Evolutionary conservation across 1,139 yeast species (phyloP).

Genomic region (Taphrina pruni): DNA sequence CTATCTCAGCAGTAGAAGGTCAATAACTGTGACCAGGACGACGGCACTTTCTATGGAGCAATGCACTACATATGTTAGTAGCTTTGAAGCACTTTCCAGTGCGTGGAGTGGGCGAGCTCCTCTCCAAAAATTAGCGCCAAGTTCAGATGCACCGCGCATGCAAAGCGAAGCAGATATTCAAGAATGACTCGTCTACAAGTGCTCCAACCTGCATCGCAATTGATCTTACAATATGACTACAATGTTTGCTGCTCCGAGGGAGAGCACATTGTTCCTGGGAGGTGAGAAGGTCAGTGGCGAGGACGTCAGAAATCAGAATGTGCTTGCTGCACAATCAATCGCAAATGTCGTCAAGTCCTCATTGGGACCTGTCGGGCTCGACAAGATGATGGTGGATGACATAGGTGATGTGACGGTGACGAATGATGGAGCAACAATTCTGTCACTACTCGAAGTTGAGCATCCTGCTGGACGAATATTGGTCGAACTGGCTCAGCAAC

Average conservation of each 20-base stretch:
- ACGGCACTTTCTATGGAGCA: no score
- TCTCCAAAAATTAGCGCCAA: conserved; percentile 19
- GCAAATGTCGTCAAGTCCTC: conserved; percentile 98
- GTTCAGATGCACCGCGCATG: conserved; percentile 9
- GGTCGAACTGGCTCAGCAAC: conserved; percentile 97
- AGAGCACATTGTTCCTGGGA: conserved; percentile 58
- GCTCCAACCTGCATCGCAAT: no score
- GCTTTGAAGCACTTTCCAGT: conserved; percentile 7
- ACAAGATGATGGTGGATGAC: conserved; percentile 98
- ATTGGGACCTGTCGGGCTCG: conserved; percentile 96
- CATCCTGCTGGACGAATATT: conserved; percentile 98
- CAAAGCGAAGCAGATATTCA: not conserved
- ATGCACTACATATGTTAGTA: no score
- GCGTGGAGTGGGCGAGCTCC: conserved; percentile 15
- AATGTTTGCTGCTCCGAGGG: conserved; percentile 40
- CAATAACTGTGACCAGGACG: not conserved
- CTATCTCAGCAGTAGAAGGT: not conserved
- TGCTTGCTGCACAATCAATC: conserved; percentile 92
- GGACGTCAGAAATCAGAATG: conserved; percentile 92
- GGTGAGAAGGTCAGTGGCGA: conserved; percentile 97
- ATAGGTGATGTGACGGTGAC: conserved; percentile 99
- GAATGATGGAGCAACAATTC: conserved; percentile 97
- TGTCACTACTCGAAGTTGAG: conserved; percentile 89
- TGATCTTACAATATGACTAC: conserved; percentile 25
- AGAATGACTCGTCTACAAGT: no score